Conservation (phyloP, 75 land plant species). For the Pinus tabuliformis region DNA sequence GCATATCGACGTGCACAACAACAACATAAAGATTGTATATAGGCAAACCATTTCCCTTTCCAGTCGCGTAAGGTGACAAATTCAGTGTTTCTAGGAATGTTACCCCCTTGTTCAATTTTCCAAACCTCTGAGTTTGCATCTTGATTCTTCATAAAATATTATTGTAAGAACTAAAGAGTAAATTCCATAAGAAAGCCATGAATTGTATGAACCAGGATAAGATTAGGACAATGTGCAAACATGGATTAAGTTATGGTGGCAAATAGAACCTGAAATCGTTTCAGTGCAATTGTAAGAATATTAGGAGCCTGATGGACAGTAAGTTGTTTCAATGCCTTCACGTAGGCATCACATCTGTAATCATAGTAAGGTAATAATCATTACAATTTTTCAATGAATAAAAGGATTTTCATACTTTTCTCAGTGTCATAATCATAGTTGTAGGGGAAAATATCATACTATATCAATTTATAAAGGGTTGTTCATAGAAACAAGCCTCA, state of each 20-base stretch:
- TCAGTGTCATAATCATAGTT: background rate
- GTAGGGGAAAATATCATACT: background rate
- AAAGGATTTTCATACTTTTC: background rate
- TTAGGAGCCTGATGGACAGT: conserved; percentile 80
- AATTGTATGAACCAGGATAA: conserved; percentile 5
- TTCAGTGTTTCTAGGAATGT: conserved; percentile 75
- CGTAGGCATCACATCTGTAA: conserved; percentile 91
- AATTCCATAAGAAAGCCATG: background rate
- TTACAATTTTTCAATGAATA: background rate
- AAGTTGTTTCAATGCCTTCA: conserved; percentile 86
- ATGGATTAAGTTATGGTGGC: background rate
- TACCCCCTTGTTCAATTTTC: conserved; percentile 89
- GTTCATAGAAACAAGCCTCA: background rate
- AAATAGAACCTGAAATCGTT: conserved; percentile 81
- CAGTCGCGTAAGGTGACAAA: conserved; percentile 75
- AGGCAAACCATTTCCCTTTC: conserved; percentile 38
- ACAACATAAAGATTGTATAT: conserved; percentile 85
- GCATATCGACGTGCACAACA: conserved; percentile 93
- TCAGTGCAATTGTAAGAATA: conserved; percentile 86
- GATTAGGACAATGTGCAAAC: background rate
- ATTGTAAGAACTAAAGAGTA: background rate
- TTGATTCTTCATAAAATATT: background rate
- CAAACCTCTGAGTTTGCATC: conserved; percentile 89
- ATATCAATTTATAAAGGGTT: background rate
- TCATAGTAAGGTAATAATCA: background rate